Base-by-base conservation (phyloP, 805 yeast genomes). In the Schizosaccharomyces octosporus region DNA sequence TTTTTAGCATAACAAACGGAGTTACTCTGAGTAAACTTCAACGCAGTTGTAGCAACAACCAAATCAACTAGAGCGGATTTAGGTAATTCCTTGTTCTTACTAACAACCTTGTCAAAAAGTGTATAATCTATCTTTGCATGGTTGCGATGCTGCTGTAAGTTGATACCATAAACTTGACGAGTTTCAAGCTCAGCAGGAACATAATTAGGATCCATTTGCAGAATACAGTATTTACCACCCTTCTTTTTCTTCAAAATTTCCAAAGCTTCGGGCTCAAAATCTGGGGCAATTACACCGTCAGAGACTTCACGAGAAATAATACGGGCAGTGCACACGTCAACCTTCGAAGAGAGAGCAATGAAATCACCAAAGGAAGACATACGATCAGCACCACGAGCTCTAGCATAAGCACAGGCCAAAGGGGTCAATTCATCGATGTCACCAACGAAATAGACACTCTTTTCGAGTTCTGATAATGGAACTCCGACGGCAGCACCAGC, bases 301-400 rank as follows among this genome's bases (percentile, higher is more conserved):
- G 94, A 83, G 60, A 93, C 98, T 78, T 93, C 98, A 75, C 87
- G 87, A 62, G 97, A 85, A 72, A 93, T 93, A 74, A 93, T 90
- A 74, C 85, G 84, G 62, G 98, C 98, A 64, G 98, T 93, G 70
- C 96, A 87, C 62, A 85, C 77, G 73, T 93, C 98, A 67, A 93
- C 98, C 74, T 85, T 86, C 79, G 90, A 90, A 64, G 97, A 88
- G 66, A 93, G 79, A 59, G 98, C 98, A 70, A 93, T 93, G 79
- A 88, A 93, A 75, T 93, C 98, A 72, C 98, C 98, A 72, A 93
- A 93, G 15, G 95, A 86, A 5, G 97, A 89, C 98, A 93, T 93
- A 80, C 98, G 84, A 76, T 93, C 98, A 67, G 98, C 98, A 74
- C 98, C 98, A 75, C 98, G 86, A 62, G 98, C 98, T 76, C 97